phyloP scores from a whole-genome alignment of 2,329 filamentous ascomycete genomes.

The Fusarium sp. region DNA sequence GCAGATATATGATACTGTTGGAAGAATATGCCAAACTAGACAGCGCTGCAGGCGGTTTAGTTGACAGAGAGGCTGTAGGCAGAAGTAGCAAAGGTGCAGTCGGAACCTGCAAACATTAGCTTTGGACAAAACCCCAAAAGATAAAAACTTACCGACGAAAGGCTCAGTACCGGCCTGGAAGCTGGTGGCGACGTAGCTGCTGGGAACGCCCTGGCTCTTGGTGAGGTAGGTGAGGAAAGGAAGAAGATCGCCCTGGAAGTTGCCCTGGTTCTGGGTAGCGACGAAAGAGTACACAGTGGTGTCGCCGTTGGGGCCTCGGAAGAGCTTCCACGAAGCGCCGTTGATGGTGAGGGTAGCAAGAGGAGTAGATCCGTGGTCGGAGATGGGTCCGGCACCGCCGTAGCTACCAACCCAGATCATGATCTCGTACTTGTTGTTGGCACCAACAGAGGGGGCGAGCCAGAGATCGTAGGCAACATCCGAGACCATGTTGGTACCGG shows the following conservation, averaged over 20 bases:
- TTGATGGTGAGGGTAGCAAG: constrained; percentile 62
- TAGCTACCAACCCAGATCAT: constrained; percentile 74
- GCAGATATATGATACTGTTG: neutral
- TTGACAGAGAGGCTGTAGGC: constrained; percentile 34
- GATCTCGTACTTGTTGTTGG: constrained; percentile 67
- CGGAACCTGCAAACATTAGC: constrained; percentile 26
- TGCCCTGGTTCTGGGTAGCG: constrained; percentile 57
- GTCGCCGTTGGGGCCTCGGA: constrained; percentile 69
- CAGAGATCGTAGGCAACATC: constrained; percentile 74
- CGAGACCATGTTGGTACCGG: constrained; percentile 56
- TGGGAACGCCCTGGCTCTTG: constrained; percentile 56
- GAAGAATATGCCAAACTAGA: neutral
- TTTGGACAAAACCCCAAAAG: fast-evolving
- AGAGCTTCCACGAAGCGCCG: constrained; percentile 69
- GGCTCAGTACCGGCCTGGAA: constrained; percentile 65
- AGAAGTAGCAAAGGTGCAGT: constrained; percentile 38
- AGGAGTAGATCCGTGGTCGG: constrained; percentile 18
- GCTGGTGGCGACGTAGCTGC: constrained; percentile 40
- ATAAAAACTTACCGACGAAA: constrained; percentile 58
- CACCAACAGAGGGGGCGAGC: constrained; percentile 61
- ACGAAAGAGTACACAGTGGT: constrained; percentile 71
- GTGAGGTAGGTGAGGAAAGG: constrained; percentile 69
- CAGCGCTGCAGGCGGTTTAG: constrained; percentile 12
- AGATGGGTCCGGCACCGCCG: constrained; percentile 70
- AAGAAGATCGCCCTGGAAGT: constrained; percentile 68